phyloP scores from a whole-genome alignment of 1,139 yeast species.

The Geotrichum histeridarum region DNA sequence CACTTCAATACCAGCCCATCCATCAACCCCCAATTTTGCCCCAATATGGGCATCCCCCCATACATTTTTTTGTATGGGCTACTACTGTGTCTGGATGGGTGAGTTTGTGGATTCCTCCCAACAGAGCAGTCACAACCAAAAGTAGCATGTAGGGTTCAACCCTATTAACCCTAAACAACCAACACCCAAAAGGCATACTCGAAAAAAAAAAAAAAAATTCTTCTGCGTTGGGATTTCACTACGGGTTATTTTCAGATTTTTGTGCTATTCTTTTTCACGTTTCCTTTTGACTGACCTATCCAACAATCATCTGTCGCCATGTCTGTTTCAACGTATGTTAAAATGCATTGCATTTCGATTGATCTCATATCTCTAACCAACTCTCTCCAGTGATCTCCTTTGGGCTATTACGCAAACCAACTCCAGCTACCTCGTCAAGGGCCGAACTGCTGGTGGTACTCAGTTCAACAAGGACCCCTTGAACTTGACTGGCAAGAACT shows the following conservation, averaged over 20 bases:
- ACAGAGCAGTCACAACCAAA: not conserved
- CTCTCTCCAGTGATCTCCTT: conserved; percentile 41
- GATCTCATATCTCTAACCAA: not conserved
- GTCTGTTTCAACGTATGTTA: conserved; percentile 16
- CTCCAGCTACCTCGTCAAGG: conserved; percentile 46
- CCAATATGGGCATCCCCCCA: too few species aligned
- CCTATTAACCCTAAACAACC: not conserved
- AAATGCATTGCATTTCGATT: not conserved
- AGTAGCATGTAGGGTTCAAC: not conserved
- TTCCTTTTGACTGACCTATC: conserved; percentile 1
- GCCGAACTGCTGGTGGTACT: conserved; percentile 40
- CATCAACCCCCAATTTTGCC: too few species aligned
- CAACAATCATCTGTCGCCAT: conserved; percentile 13
- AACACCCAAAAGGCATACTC: too few species aligned
- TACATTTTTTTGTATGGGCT: too few species aligned
- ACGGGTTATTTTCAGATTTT: not conserved
- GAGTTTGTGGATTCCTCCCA: too few species aligned
- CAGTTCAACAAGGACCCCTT: conserved; percentile 48
- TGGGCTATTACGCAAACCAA: conserved; percentile 48
- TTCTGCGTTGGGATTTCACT: not conserved
- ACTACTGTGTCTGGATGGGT: too few species aligned
- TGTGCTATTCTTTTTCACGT: not conserved
- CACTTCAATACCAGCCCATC: too few species aligned
- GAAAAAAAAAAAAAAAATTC: not conserved
- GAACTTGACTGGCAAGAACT: conserved; percentile 45